These are phyloP conservation scores for Meripilus lineatus DNA, from an alignment of 1,284 basidiomycete species.

Conservation along the genomic window DNA sequence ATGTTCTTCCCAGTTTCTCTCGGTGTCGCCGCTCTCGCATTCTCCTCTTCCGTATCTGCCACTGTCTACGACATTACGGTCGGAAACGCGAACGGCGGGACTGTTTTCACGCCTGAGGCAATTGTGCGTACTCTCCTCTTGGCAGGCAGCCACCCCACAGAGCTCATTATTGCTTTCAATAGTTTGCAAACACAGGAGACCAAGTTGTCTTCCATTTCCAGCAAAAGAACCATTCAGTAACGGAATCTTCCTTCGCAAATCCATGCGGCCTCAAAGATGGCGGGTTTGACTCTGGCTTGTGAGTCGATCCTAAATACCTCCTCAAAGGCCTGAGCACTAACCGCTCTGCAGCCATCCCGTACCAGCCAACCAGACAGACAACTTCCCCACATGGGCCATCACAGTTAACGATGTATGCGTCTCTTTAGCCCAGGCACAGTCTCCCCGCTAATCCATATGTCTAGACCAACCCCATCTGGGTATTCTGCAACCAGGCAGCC, in stretches of 20 bases:
- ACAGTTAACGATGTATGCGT: slow-evolving; percentile 32
- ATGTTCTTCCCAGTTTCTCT: slow-evolving; percentile 38
- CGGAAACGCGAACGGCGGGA: slow-evolving; percentile 38
- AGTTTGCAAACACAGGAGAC: slow-evolving; percentile 49
- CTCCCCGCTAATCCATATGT: neutral
- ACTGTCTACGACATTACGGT: slow-evolving; percentile 44
- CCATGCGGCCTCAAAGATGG: slow-evolving; percentile 45
- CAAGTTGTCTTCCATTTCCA: slow-evolving; percentile 56
- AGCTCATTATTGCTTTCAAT: slow-evolving; percentile 9
- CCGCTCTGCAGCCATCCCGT: slow-evolving; percentile 42
- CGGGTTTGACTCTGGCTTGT: slow-evolving; percentile 59
- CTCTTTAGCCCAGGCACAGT: neutral
- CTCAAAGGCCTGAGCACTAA: slow-evolving; percentile 2
- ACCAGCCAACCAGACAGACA: slow-evolving; percentile 31
- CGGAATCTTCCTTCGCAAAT: slow-evolving; percentile 50
- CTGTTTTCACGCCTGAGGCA: slow-evolving; percentile 44
- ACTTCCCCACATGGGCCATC: slow-evolving; percentile 31
- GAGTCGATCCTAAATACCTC: slow-evolving; percentile 19
- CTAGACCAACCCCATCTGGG: slow-evolving; percentile 38
- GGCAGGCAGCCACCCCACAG: neutral
- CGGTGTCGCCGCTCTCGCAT: slow-evolving; percentile 40
- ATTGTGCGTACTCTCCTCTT: slow-evolving; percentile 36
- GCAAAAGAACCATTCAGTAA: slow-evolving; percentile 51
- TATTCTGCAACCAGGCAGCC: slow-evolving; percentile 36
- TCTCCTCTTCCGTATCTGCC: slow-evolving; percentile 44